A percentile compares a stretch with the other conserved stretches of the same genome.
Evolutionary conservation across 257 asterid genomes (phyloP).

Genomic region (Solanum megistacrolobum): DNA sequence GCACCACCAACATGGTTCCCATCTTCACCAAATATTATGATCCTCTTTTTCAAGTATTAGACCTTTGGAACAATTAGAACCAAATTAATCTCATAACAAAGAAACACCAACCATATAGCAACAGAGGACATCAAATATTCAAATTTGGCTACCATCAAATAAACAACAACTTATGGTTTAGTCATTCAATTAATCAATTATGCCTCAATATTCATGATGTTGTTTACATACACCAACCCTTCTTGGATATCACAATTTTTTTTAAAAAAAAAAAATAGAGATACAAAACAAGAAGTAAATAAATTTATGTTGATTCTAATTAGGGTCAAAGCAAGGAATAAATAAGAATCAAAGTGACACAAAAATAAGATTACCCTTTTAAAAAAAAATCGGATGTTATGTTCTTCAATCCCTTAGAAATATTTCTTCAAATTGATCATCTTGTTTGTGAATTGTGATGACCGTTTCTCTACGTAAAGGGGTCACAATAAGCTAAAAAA

Average conservation of each 20-base stretch:
- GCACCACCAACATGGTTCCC: conserved; percentile 13
- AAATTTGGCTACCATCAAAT: not conserved
- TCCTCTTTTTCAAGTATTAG: not conserved
- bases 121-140: not conserved
- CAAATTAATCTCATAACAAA: not conserved
- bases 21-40: not conserved
- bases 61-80: not conserved
- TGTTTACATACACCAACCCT: not conserved
- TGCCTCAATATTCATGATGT: not conserved
- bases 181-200: not conserved
- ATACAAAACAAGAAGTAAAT: not conserved
- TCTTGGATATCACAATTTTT: not conserved
- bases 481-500: conserved; percentile 7
- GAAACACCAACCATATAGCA: not conserved
- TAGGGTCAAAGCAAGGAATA: not conserved
- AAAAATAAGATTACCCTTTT: not conserved
- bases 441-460: not conserved
- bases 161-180: not conserved
- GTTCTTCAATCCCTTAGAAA: not conserved
- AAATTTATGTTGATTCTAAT: not conserved
- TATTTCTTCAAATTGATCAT: not conserved
- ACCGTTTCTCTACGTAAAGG: not conserved
- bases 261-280: not conserved
- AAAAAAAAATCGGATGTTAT: not conserved
- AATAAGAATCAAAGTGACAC: not conserved